Conservation (phyloP, 345 rosid genomes). For the Eutrema heterophyllum region DNA sequence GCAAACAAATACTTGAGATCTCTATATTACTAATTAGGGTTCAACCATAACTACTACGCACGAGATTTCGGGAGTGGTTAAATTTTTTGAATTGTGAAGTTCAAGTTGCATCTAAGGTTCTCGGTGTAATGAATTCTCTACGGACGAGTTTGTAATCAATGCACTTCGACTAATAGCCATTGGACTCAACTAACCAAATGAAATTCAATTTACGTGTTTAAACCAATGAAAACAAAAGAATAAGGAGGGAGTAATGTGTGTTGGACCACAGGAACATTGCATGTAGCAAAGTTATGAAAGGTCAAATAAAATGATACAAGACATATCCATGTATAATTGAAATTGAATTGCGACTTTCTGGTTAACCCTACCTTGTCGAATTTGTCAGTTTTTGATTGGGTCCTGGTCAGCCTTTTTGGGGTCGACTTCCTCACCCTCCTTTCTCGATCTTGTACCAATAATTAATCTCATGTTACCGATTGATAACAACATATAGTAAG, state of each 20-base stretch:
- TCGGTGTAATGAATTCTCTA: background rate
- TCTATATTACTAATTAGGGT: no score
- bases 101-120: background rate
- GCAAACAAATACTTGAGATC: no score
- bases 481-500: background rate
- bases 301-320: constrained; percentile 14
- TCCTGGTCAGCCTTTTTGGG: background rate
- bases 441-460: constrained; percentile 3
- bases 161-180: background rate
- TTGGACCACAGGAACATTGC: constrained; percentile 16
- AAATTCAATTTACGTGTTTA: background rate
- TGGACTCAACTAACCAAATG: background rate
- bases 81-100: background rate
- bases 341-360: background rate
- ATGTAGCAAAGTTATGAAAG: constrained; percentile 9
- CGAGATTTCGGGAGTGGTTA: no score
- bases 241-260: background rate
- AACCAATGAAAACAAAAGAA: background rate
- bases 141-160: background rate
- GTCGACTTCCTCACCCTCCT: constrained; percentile 6
- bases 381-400: background rate
- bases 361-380: constrained; percentile 7
- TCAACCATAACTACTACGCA: no score
- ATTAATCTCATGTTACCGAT: background rate
- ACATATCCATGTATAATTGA: background rate